Base-by-base conservation (phyloP, 192 early-diverging fungal genomes). In the Umbelopsis sp. region DNA sequence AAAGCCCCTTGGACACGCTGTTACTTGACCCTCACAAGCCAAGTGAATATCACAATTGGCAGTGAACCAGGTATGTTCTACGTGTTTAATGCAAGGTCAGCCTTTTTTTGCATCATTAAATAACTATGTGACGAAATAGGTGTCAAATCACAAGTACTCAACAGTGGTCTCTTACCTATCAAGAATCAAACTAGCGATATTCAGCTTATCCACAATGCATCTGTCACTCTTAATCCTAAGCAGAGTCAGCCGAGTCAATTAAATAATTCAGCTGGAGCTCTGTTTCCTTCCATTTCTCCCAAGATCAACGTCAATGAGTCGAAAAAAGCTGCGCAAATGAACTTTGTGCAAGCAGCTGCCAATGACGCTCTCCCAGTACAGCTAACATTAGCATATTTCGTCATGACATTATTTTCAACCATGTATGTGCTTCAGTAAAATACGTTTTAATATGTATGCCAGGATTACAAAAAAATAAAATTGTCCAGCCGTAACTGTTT, bases 1-100 rank as follows among this genome's bases (percentile, higher is more conserved):
- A 14, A 20, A 69, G 68, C 68, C 45, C 68, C 68, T 38, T 69
- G 45, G 44, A 45, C 17, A 2, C 45, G 50, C 68, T 69, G 68
- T 20, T 51, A 53, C 12, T 51, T 69, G 12, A 52, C 34, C 12
- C n/a, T 69, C 20, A 17, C 32, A 32, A 31, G 45, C 10, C 20
- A 21, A 12, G 50, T 69, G 3, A 36, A 47, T 34, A 16, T 69
- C 9, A 69, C 45, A 31, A 36, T 69, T 21, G 34, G 9, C 31
- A 16, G 50, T 22, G 20, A 10, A 16, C 56, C 14, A 34, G 56
- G 56, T 62, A 62, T 36, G 56, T 41, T 41, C 8, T 41, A 41
- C 7, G 12, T 41, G 12, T 41, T 41, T 41, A 11, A 41, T 41
- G 7, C 38, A 41, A 41, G 12, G 12, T 11, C 38, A 41, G 38